Evolutionary conservation across 495 filamentous ascomycete genomes (phyloP), one percentile per base, ranked within the genome.

Genomic region (Annulohypoxylon bovei): DNA sequence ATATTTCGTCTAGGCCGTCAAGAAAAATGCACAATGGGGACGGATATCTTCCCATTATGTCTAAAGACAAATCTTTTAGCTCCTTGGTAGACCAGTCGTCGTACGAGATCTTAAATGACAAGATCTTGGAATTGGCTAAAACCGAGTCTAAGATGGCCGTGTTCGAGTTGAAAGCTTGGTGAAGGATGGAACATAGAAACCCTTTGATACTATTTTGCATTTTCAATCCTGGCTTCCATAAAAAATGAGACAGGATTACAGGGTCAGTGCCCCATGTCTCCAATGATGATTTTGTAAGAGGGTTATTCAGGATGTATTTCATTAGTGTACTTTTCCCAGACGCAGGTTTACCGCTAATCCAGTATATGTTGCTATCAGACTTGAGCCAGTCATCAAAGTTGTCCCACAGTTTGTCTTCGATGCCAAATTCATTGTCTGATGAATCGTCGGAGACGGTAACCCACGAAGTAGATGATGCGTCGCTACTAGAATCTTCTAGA

Each of bases 191-290:
- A 47, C 20, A 47, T 27, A 47, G 5, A 12, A 47, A 12, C 6
- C 44, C 62, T 42, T 58, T 66, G 6, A 58, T 58, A 9, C 40
- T 58, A 2, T 23, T 66, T 2, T 66, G 53, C 22, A 58, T 58
- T 1, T 8, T 50, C 6, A 8, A 49, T 11, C 53, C 62, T 4
- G 42, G 62, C 39, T 58, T 66, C 62, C 53, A 66, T 40, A 58
- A 52, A 20, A 66, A 66, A 28, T 58, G 62, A 9, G 62, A 66
- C 8, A 66, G n/a, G 23, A 66, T 58, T 8, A 58, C n/a, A 23
- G 62, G 20, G 25, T 30, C 8, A 23, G 42, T 25, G 1, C 42
- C 7, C 42, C 42, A 47, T 2, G 7, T 23, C 16, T 47, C 42
- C 7, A 47, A 12, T 16, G 18, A 8, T 3, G 18, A 23, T 47